phyloP scores from a whole-genome alignment of 225 moss, liverwort and hornwort genomes.

The Pleurozium schreberi region DNA sequence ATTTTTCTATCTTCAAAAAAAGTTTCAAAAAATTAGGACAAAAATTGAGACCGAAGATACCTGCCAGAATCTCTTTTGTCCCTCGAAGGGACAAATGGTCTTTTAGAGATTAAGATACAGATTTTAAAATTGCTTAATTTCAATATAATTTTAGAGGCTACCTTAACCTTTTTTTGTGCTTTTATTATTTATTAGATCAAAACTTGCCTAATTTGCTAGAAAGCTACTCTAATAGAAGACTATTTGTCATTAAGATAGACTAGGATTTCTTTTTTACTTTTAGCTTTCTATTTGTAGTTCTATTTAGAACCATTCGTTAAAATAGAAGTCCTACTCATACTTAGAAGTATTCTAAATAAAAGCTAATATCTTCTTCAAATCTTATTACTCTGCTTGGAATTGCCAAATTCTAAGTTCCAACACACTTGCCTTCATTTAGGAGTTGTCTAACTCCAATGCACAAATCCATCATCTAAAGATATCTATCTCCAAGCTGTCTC shows the following conservation, averaged over 20 bases:
- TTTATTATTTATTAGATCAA: background rate
- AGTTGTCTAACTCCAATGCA: background rate
- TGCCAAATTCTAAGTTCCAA: background rate
- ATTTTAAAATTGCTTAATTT: too few species aligned
- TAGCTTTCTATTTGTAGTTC: background rate
- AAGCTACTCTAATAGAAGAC: background rate
- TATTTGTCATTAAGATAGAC: background rate
- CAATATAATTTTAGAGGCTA: background rate
- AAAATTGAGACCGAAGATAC: too few species aligned
- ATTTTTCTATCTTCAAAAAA: too few species aligned
- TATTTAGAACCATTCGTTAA: background rate
- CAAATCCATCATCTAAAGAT: background rate
- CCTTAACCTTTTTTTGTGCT: background rate
- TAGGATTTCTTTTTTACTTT: background rate
- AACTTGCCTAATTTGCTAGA: background rate
- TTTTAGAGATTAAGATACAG: too few species aligned
- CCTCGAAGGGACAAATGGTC: too few species aligned
- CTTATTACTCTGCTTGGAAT: background rate
- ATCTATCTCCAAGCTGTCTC: background rate
- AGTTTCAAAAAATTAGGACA: too few species aligned
- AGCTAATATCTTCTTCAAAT: background rate
- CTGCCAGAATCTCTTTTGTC: too few species aligned
- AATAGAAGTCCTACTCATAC: background rate
- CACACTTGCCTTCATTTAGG: accelerated
- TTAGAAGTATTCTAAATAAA: background rate